Percentiles rank a stretch among this genome's conserved stretches.
phyloP scores from a whole-genome alignment of 2,329 filamentous ascomycete species.

The Capronia coronata region DNA sequence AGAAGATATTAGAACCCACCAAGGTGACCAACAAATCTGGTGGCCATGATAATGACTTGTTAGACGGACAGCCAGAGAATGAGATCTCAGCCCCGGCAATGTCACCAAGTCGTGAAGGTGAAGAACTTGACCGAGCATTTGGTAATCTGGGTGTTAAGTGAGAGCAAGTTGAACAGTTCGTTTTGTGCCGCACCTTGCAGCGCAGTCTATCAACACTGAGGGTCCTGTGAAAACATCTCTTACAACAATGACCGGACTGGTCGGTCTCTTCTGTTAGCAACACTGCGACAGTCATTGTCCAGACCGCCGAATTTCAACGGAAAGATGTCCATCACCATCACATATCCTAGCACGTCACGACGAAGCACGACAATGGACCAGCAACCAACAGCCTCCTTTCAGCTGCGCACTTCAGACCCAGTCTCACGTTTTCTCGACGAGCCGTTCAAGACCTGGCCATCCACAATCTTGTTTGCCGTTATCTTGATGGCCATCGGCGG shows the following conservation, averaged over 20 bases:
- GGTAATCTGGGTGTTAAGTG: constrained; percentile 44
- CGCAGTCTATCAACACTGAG: background rate
- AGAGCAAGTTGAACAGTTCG: constrained; percentile 11
- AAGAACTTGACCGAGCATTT: constrained; percentile 50
- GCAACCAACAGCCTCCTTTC: background rate
- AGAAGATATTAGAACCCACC: constrained; percentile 53
- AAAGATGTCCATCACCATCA: background rate
- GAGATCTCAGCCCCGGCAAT: constrained; percentile 35
- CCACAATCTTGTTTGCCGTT: constrained; percentile 11
- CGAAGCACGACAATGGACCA: background rate
- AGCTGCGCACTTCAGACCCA: background rate
- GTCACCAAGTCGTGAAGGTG: constrained; percentile 42
- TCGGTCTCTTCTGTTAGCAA: background rate
- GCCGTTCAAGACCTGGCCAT: constrained; percentile 20
- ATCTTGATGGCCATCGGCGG: constrained; percentile 2
- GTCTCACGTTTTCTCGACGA: constrained; percentile 14
- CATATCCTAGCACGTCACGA: background rate
- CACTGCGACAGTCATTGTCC: background rate
- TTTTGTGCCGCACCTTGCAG: background rate
- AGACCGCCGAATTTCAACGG: too few relatives aligned
- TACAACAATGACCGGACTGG: background rate
- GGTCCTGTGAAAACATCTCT: background rate
- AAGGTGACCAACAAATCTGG: constrained; percentile 19
- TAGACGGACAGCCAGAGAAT: constrained; percentile 35
- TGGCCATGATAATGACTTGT: constrained; percentile 28